Evolutionary conservation across 306 rosid species (phyloP), one percentile per base, ranked within the genome.

Genomic region (Corylus heterophylla): DNA sequence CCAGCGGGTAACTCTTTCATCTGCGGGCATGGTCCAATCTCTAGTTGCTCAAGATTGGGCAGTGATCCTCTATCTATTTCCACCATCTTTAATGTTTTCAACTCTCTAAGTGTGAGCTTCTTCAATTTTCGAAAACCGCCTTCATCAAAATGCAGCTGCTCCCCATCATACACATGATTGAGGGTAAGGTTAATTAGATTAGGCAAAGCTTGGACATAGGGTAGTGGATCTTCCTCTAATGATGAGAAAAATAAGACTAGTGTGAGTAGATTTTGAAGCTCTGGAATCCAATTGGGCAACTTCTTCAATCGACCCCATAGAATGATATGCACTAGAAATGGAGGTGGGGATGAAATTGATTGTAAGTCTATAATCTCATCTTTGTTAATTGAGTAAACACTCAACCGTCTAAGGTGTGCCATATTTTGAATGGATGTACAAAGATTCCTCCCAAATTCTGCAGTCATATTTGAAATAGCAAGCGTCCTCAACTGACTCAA

Each of bases 321-420:
- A 59, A 11, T 1, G 14, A 84, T 75, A 37, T 22, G 10, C 44
- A 13, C 66, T 5, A 76, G 42, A 74, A 2, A 73, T 64, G 25
- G 2, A 1, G 76, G 83, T 1, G 75, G 81, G 8, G 51, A 44
- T 16, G 68, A 44, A 13, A 75, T 37, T 8, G 18, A 79, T 25
- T 83, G 75, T 7, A 79, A 14, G 27, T 54, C 72, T 7, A 83
- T 39, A 25, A 54, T 70, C 16, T 71, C 87, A 48, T 79, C 67
- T 67, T 79, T 78, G 3, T 25, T 42, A n/a, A 20, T 8, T 63
- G 79, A 25, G 7, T 0, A 6, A 2, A 82, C 12, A 0, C 2
- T 0, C 11, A 82, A 69, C 69, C 11, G 1, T 25, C 74, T 71
- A 8, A 74, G 82, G 35, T 78, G 76, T 0, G 49, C 59, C 82